phyloP scores from a whole-genome alignment of 2,329 filamentous ascomycete species.

The Pseudocercospora fijiensis region DNA sequence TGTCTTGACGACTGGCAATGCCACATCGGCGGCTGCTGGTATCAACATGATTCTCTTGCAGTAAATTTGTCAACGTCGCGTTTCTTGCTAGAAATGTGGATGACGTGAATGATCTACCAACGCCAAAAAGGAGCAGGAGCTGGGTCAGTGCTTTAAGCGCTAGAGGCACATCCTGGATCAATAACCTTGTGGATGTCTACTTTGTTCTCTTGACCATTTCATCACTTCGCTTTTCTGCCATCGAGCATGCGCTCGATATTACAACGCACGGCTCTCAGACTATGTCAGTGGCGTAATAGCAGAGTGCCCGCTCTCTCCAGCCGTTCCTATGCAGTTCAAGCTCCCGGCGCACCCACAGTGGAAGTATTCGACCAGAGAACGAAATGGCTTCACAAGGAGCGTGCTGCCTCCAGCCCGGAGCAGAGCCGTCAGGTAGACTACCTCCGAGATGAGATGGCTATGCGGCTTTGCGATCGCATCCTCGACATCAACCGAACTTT shows the following conservation, averaged over 20 bases:
- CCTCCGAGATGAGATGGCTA: slow-evolving; percentile 86
- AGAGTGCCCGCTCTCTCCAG: slow-evolving; percentile 1
- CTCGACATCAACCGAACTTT: slow-evolving; percentile 91
- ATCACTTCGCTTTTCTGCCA: background rate
- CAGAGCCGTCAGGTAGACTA: slow-evolving; percentile 83
- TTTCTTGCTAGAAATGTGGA: background rate
- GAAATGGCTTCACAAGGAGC: slow-evolving; percentile 90
- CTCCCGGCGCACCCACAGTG: slow-evolving; percentile 72
- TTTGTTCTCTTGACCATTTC: background rate
- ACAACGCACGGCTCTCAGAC: slow-evolving; percentile 6
- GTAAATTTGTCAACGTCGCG: slow-evolving; percentile 4
- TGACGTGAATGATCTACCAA: slow-evolving; percentile 5
- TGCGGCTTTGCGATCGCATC: slow-evolving; percentile 78
- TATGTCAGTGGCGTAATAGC: slow-evolving; percentile 3
- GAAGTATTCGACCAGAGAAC: slow-evolving; percentile 87
- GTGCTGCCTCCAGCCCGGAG: slow-evolving; percentile 69
- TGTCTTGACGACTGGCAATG: slow-evolving; percentile 65
- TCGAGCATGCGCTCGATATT: slow-evolving; percentile 27
- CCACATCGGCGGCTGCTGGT: slow-evolving; percentile 15
- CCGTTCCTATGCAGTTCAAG: slow-evolving; percentile 68
- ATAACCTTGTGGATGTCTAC: background rate
- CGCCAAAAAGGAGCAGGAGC: background rate
- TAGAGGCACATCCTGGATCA: background rate
- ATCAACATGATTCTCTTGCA: background rate
- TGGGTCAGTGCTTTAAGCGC: background rate